Percentiles rank a stretch among this genome's conserved stretches.
phyloP scores from a whole-genome alignment of 805 yeast species.

The Yamadazyma endophytica region DNA sequence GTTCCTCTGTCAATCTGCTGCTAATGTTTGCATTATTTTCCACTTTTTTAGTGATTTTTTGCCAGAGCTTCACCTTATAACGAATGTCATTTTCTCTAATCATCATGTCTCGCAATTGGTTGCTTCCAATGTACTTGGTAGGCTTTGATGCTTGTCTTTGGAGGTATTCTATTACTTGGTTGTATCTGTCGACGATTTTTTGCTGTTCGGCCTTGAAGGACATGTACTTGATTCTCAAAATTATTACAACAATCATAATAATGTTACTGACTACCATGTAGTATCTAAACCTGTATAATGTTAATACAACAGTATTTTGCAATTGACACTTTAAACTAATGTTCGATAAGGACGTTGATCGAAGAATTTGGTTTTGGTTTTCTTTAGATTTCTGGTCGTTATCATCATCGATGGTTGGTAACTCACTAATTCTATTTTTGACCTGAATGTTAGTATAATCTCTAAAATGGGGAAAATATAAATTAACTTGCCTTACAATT shows the following conservation, averaged over 20 bases:
- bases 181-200: slow-evolving; percentile 42
- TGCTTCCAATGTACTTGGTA: slow-evolving; percentile 53
- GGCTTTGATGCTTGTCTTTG: slow-evolving; percentile 30
- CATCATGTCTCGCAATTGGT: slow-evolving; percentile 67
- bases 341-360: slow-evolving; percentile 69
- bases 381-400: slow-evolving; percentile 26
- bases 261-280: slow-evolving; percentile 12
- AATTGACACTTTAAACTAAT: slow-evolving; percentile 54
- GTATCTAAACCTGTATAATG: slow-evolving; percentile 21
- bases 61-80: slow-evolving; percentile 54
- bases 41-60: slow-evolving; percentile 46
- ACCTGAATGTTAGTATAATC: slow-evolving; percentile 25
- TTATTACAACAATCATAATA: slow-evolving; percentile 11
- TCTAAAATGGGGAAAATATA: not conserved
- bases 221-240: slow-evolving; percentile 25
- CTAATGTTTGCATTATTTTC: slow-evolving; percentile 67
- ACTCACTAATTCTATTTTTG: slow-evolving; percentile 13
- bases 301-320: slow-evolving; percentile 46
- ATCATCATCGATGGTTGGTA: slow-evolving; percentile 13
- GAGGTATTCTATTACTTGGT: slow-evolving; percentile 48
- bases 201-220: slow-evolving; percentile 33
- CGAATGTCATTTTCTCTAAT: slow-evolving; percentile 39
- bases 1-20: slow-evolving; percentile 60
- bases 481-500: slow-evolving; percentile 71
- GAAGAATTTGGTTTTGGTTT: slow-evolving; percentile 53